Percentiles rank a stretch among this genome's conserved stretches.
phyloP scores from a whole-genome alignment of 2,329 filamentous ascomycete species.

The Pleomassaria siparia region DNA sequence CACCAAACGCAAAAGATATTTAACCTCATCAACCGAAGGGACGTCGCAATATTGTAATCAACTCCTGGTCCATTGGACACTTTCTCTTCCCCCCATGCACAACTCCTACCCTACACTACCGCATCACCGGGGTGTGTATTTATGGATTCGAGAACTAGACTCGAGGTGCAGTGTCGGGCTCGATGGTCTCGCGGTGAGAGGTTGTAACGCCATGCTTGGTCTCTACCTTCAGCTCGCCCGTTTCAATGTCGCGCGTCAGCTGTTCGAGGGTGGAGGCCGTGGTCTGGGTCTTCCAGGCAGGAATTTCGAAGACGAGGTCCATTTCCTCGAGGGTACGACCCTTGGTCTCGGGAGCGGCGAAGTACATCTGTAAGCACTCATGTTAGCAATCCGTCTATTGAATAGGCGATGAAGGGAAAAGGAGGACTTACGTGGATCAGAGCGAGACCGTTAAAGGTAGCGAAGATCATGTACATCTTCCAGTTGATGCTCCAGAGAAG shows the following conservation, averaged over 20 bases:
- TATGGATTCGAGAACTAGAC: too few species aligned
- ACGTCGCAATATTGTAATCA: too few species aligned
- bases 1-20: too few species aligned
- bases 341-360: slow-evolving; percentile 44
- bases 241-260: slow-evolving; percentile 40
- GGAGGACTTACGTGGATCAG: slow-evolving; percentile 33
- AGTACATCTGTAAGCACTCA: slow-evolving; percentile 32
- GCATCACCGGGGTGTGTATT: too few species aligned
- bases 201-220: background rate
- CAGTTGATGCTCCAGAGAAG: slow-evolving; percentile 45
- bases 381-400: background rate
- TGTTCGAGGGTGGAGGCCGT: slow-evolving; percentile 38
- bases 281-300: slow-evolving; percentile 37
- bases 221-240: slow-evolving; percentile 34
- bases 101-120: too few species aligned
- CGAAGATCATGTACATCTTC: slow-evolving; percentile 48
- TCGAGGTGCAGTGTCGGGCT: background rate
- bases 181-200: slow-evolving; percentile 1
- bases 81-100: background rate
- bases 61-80: too few species aligned
- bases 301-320: slow-evolving; percentile 43
- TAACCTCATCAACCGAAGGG: too few species aligned
- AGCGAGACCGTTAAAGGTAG: slow-evolving; percentile 41
- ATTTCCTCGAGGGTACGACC: slow-evolving; percentile 46
- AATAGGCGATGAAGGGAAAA: background rate